Percentiles rank a stretch among this genome's conserved stretches.
phyloP scores from a whole-genome alignment of 768 basidiomycete genomes.

The Leucogyrophana mollusca region DNA sequence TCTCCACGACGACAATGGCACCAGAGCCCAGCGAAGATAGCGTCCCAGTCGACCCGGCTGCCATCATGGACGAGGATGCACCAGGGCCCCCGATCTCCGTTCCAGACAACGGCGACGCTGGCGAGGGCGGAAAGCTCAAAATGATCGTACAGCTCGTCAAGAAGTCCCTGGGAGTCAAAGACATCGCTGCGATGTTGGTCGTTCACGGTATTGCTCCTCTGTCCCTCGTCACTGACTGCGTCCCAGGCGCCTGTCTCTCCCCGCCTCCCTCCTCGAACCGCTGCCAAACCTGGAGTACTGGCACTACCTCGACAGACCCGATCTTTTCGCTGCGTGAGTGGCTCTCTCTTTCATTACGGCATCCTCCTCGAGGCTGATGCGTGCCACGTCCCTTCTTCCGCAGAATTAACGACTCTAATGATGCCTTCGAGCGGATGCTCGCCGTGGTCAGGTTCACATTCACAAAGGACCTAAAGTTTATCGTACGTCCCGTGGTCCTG shows the following conservation, averaged over 20 bases:
- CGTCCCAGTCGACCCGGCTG: slow-evolving; percentile 1
- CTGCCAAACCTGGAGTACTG: slow-evolving; percentile 96
- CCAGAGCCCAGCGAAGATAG: too few species aligned
- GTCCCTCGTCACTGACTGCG: slow-evolving; percentile 6
- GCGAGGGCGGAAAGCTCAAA: slow-evolving; percentile 91
- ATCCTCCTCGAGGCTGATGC: slow-evolving; percentile 4
- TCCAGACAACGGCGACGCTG: slow-evolving; percentile 65
- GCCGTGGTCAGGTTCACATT: slow-evolving; percentile 85
- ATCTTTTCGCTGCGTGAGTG: slow-evolving; percentile 87
- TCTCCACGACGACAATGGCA: background rate
- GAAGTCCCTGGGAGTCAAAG: slow-evolving; percentile 90
- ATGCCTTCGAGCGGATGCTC: slow-evolving; percentile 95
- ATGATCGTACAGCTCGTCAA: slow-evolving; percentile 92
- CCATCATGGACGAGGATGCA: slow-evolving; percentile 45
- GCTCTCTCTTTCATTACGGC: background rate
- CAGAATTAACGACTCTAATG: slow-evolving; percentile 90
- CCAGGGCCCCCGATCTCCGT: slow-evolving; percentile 61
- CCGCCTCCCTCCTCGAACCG: slow-evolving; percentile 90
- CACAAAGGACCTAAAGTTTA: slow-evolving; percentile 92
- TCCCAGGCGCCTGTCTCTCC: slow-evolving; percentile 83
- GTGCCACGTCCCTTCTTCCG: background rate
- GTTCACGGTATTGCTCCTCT: slow-evolving; percentile 1
- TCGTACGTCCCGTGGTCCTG: slow-evolving; percentile 48
- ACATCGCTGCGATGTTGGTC: slow-evolving; percentile 88
- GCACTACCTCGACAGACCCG: slow-evolving; percentile 90